phyloP scores from a whole-genome alignment of 2,329 filamentous ascomycete species.

The Xylariaceae sp. region DNA sequence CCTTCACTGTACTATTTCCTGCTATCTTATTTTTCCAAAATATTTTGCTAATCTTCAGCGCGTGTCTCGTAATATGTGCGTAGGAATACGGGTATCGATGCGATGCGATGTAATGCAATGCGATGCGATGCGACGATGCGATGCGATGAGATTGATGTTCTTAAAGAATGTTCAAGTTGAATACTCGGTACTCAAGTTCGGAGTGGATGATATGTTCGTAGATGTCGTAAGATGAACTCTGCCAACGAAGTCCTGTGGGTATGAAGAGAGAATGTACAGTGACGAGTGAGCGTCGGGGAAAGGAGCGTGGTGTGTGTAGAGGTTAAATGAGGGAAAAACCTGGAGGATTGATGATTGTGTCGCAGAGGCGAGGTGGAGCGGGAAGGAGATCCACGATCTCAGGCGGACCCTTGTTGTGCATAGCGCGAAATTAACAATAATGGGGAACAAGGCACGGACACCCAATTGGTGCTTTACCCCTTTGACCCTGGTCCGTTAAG shows the following conservation, averaged over 20 bases:
- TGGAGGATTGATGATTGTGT: slow-evolving; percentile 11
- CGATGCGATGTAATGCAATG: too few relatives aligned
- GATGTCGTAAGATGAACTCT: slow-evolving; percentile 35
- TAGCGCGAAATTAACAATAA: slow-evolving; percentile 22
- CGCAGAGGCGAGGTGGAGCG: slow-evolving; percentile 20
- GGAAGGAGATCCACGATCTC: slow-evolving; percentile 18
- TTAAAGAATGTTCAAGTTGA: slow-evolving; percentile 32
- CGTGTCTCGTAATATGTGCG: slow-evolving; percentile 25
- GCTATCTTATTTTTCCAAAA: slow-evolving; percentile 10
- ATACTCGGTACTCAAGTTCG: slow-evolving; percentile 35
- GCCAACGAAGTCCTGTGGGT: slow-evolving; percentile 38
- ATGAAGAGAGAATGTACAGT: slow-evolving; percentile 17
- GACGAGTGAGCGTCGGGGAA: neutral
- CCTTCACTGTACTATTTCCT: neutral
- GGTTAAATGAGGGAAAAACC: slow-evolving; percentile 24
- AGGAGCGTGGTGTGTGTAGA: slow-evolving; percentile 9
- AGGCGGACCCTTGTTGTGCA: slow-evolving; percentile 15
- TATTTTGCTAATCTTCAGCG: slow-evolving; percentile 20
- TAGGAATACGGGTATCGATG: slow-evolving; percentile 12
- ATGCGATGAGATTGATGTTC: slow-evolving; percentile 19
- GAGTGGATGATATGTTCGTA: slow-evolving; percentile 26
- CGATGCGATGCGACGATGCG: too few relatives aligned
- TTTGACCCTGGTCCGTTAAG: slow-evolving; percentile 13
- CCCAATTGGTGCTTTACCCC: slow-evolving; percentile 17
- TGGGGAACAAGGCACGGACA: slow-evolving; percentile 17